phyloP scores from a whole-genome alignment of 1,284 basidiomycete genomes.

The Microbotryomycetes sp. region DNA sequence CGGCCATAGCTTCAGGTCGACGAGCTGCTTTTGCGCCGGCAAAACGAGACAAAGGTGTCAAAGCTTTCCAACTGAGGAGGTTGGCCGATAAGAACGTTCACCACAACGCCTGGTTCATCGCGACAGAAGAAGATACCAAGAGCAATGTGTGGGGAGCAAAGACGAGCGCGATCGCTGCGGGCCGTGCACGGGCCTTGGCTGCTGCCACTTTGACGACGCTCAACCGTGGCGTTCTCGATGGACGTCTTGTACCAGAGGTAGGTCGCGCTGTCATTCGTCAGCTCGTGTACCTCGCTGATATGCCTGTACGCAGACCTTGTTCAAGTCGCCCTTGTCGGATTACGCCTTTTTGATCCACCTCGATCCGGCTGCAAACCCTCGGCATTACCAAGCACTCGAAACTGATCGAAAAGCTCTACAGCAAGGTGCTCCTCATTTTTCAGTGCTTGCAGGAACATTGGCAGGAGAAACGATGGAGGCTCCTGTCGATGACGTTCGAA shows the following conservation, averaged over 20 bases:
- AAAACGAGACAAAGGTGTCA: constrained; percentile 54
- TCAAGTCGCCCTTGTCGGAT: constrained; percentile 71
- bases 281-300: no score
- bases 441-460: constrained; percentile 37
- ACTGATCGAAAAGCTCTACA: constrained; percentile 46
- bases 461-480: constrained; percentile 32
- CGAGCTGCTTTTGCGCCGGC: constrained; percentile 40
- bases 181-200: constrained; percentile 61
- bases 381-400: constrained; percentile 53
- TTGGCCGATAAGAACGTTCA: constrained; percentile 43
- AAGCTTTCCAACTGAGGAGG: constrained; percentile 42
- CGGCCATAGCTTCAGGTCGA: constrained; percentile 36
- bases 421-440: constrained; percentile 42
- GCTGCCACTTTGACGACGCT: constrained; percentile 54
- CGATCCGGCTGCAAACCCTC: constrained; percentile 56
- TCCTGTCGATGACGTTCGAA: constrained; percentile 40
- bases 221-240: constrained; percentile 38
- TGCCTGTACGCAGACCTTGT: constrained; percentile 54
- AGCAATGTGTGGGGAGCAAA: constrained; percentile 70
- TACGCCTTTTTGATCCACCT: constrained; percentile 83
- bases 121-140: constrained; percentile 67
- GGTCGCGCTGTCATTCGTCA: constrained; percentile 13
- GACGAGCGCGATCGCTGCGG: constrained; percentile 61
- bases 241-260: constrained; percentile 52
- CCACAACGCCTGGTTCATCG: constrained; percentile 66